Evolutionary conservation across 2,329 filamentous ascomycete genomes (phyloP), one percentile per base, ranked within the genome.

Genomic region (Albifimbria verrucaria): DNA sequence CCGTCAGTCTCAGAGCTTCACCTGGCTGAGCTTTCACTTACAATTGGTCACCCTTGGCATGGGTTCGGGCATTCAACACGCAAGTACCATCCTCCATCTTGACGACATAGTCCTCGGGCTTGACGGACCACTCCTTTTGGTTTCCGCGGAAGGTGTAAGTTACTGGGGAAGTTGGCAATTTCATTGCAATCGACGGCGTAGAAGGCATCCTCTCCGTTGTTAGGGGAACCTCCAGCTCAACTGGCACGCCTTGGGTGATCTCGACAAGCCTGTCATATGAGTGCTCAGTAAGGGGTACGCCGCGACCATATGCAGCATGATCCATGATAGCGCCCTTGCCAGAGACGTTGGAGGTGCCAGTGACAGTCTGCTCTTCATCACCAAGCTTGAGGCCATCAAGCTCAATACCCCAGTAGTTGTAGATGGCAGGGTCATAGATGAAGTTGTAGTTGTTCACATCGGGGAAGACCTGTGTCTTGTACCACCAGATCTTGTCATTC

Each of bases 401-500:
- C 32, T 51, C 47, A 23, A 55, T 51, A 9, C 26, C 58, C 58
- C 58, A 60, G 56, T 60, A 60, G 53, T 60, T 60, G 50, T 52
- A 53, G n/a, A 60, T 6, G 23, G 51, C 44, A 1, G 58, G 58
- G 28, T 52, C 45, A 41, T 60, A 60, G 18, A 52, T 32, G 50
- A 58, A 60, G 47, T 48, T 51, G 41, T 58, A 39, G 4, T 51
- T 41, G 58, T 60, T 60, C 49, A 60, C 55, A 39, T 55, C 56
- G 18, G 53, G 54, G 50, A 51, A 60, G 18, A 53, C 18, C 28
- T 52, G 39, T 24, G 57, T 54, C 15, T 64, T 60, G 23, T 64
- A 57, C 63, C 68, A 71, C 58, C 67, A 70, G 21, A 52, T 54
- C 49, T 57, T 60, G 9, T 63, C 62, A 50, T 66, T 63, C 9